Conservation (phyloP, 495 filamentous ascomycete species). For the Lasiosphaeris hirsuta region DNA sequence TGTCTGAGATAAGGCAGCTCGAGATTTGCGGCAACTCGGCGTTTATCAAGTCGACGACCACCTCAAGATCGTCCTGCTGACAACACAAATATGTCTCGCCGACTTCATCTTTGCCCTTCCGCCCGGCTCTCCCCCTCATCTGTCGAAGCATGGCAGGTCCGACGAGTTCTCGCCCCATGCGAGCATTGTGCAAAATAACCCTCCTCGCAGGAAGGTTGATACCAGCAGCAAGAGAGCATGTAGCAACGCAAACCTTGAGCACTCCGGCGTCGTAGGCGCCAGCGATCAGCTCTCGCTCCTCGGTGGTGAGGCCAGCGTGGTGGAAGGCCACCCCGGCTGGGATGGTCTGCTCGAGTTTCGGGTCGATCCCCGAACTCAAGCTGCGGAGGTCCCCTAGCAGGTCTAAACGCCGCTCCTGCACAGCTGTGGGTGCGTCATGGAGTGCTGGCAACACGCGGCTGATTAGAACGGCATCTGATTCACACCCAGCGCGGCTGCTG, state of each 20-base stretch:
- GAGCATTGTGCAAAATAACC: constrained; percentile 74
- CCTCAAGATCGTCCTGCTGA: constrained; percentile 63
- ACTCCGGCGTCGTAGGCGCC: constrained; percentile 68
- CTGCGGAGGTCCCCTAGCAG: constrained; percentile 66
- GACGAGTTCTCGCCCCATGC: constrained; percentile 75
- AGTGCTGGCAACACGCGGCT: constrained; percentile 57
- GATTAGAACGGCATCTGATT: constrained; percentile 61
- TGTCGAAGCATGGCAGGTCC: constrained; percentile 77
- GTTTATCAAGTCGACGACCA: constrained; percentile 65
- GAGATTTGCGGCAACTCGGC: constrained; percentile 69
- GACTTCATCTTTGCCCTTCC: constrained; percentile 77
- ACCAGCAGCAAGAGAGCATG: constrained; percentile 80
- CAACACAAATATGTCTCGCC: constrained; percentile 82
- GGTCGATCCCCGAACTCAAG: constrained; percentile 64
- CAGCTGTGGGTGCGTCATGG: constrained; percentile 40
- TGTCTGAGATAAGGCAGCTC: constrained; percentile 68
- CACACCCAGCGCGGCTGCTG: constrained; percentile 61
- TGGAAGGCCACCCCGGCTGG: constrained; percentile 72
- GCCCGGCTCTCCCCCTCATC: constrained; percentile 80
- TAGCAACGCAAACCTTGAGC: constrained; percentile 73
- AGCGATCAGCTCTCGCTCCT: constrained; percentile 74
- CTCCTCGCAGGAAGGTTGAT: constrained; percentile 71
- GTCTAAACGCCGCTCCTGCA: constrained; percentile 59
- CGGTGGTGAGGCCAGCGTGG: constrained; percentile 72
- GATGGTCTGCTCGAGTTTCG: constrained; percentile 61